Percentiles rank a stretch among this genome's conserved stretches.
phyloP scores from a whole-genome alignment of 2,329 filamentous ascomycete species.

The Trichoderma breve region DNA sequence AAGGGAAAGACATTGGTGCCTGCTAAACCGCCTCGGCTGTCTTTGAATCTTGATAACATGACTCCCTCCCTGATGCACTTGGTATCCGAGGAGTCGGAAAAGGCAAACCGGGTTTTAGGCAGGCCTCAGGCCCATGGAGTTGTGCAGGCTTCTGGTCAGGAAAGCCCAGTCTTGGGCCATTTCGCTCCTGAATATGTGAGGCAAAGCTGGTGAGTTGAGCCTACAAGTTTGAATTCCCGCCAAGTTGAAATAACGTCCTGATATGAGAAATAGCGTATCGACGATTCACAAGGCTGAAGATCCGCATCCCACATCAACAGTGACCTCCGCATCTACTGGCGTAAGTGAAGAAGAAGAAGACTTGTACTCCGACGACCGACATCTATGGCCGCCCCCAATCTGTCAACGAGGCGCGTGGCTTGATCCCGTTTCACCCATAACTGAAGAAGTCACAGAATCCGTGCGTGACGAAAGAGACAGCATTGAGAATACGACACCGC shows the following conservation, averaged over 20 bases:
- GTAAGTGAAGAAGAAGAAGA: slow-evolving; percentile 1
- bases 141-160: not conserved
- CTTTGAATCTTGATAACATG: slow-evolving; percentile 32
- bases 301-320: not conserved
- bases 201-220: not conserved
- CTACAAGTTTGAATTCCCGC: too few relatives aligned
- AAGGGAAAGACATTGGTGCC: slow-evolving; percentile 12
- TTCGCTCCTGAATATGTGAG: not conserved
- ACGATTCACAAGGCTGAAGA: not conserved
- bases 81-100: slow-evolving; percentile 8
- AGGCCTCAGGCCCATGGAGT: not conserved
- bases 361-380: slow-evolving; percentile 9
- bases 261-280: not conserved
- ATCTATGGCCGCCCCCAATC: slow-evolving; percentile 6
- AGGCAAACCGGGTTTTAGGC: not conserved
- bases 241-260: not conserved
- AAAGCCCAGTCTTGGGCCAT: not conserved
- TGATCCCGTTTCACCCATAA: not conserved
- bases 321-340: not conserved
- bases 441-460: not conserved
- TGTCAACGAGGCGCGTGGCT: not conserved
- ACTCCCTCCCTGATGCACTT: slow-evolving; percentile 28
- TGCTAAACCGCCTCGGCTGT: slow-evolving; percentile 31
- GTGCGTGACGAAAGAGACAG: not conserved
- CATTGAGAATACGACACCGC: not conserved